Base-by-base conservation (phyloP, 2,329 filamentous ascomycete species). In the Ophiognomonia clavigignenti-juglandacearum region DNA sequence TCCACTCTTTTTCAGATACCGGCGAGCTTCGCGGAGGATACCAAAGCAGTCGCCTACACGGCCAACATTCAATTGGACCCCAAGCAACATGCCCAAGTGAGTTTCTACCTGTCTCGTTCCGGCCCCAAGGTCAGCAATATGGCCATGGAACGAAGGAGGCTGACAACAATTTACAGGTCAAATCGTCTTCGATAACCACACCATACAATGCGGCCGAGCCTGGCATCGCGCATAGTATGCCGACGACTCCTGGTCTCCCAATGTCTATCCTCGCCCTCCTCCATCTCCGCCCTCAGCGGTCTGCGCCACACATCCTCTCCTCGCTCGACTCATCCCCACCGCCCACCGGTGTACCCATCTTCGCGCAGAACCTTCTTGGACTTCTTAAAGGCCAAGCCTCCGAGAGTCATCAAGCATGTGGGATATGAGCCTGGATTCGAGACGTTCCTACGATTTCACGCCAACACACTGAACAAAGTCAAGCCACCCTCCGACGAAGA, bases 401-500 rank as follows among this genome's bases (percentile, higher is more conserved):
- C 80, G 16, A 73, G 79, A 49, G 69, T 77, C 47, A 65, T 82
- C 36, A 83, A 81, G 61, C 72, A 80, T 19, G 72, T 82, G 42
- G 75, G 82, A 56, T 70, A 83, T 51, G 86, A 82, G 58, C 85
- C 80, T 1, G 90, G 89, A 44, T 78, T 90, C 58, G 80, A 82
- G 54, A 77, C 76, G 14, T 79, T 96, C 68, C 77, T 86, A 57
- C 77, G 86, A 49, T 77, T 88, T 62, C 71, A 78, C 43, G 78
- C 79, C 55, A 77, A 80, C 51, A 69, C 83, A 55, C 73, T 77
- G 43, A 76, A 86, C 47, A 74, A 78, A 43, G 71, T 82, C 29
- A 78, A 88, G 27, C 77, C 80, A 9, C 89, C 88, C 14, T 64
- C 78, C 0, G 68, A 73, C 3, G 63, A 73, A n/a, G 79, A 86